phyloP scores from a whole-genome alignment of 2,329 filamentous ascomycete genomes.

The Ascochyta clinopodiicola region DNA sequence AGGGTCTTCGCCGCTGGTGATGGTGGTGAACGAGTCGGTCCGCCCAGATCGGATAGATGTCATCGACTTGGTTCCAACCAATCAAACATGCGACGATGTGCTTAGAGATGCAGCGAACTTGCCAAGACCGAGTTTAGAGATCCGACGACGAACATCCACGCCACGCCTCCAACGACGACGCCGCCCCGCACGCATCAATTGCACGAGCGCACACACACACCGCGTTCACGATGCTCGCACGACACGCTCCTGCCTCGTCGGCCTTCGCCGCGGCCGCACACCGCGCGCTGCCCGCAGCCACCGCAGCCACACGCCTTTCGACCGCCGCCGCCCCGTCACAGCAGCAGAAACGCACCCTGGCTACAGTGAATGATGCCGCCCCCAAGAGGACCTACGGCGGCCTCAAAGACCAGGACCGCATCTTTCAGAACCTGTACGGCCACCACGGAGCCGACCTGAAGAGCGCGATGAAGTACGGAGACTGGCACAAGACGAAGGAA shows the following conservation, averaged over 20 bases:
- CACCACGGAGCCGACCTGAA: conserved; percentile 90
- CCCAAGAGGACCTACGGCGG: conserved; percentile 78
- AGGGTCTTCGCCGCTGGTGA: conserved; percentile 1
- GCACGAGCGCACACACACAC: conserved; percentile 36
- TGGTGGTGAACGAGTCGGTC: conserved; percentile 8
- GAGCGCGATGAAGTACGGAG: conserved; percentile 95
- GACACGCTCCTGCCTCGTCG: conserved; percentile 49
- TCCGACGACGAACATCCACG: conserved; percentile 19
- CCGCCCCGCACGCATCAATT: conserved; percentile 47
- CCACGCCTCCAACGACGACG: conserved; percentile 39
- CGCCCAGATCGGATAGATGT: conserved; percentile 14
- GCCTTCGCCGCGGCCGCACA: conserved; percentile 50
- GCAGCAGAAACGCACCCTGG: conserved; percentile 71
- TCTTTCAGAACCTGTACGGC: conserved; percentile 98
- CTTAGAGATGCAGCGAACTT: conserved; percentile 7
- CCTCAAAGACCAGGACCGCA: conserved; percentile 94
- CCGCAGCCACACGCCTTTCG: conserved; percentile 48
- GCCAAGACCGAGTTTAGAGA: conserved; percentile 24
- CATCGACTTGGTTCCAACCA: conserved; percentile 14
- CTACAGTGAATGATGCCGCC: conserved; percentile 59
- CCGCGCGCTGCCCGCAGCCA: conserved; percentile 50
- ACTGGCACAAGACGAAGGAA: conserved; percentile 99
- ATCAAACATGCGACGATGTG: conserved; percentile 21
- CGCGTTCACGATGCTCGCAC: conserved; percentile 50
- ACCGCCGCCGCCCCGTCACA: conserved; percentile 49